Evolutionary conservation across 2,329 filamentous ascomycete genomes (phyloP), one percentile per base, ranked within the genome.

Genomic region (Amesomyces nigricolor): DNA sequence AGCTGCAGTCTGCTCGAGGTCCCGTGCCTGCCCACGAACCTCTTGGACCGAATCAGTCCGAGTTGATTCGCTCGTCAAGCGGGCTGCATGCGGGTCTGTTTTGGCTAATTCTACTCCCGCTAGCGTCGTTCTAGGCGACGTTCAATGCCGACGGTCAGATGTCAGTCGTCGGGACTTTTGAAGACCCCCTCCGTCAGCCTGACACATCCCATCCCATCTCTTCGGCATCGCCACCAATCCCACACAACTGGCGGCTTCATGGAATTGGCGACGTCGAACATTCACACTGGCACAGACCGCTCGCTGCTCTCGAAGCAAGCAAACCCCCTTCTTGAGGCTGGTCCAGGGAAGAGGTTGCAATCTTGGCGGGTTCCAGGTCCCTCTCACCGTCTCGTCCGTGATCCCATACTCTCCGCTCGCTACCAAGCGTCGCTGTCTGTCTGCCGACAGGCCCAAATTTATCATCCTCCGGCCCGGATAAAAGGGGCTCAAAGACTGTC

Each of bases 41-140:
- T 43, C 16, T 26, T 38, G 17, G 29, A 11, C 30, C 22, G 43
- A 7, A 11, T 29, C n/a, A 14, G 14, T 13, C 8, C 19, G 32
- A 22, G 40, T 16, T 53, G 56, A 56, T 60, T 60, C 52, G 56
- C 29, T 29, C 32, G 11, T 56, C 42, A 37, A 10, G 26, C 16
- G 4, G n/a, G 43, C 35, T 30, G 29, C 47, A 26, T 45, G 47
- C 44, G 49, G 50, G 56, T 39, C 53, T 32, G 47, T 56, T 62
- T 53, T 61, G 55, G 51, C 55, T 58, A 53, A 59, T 57, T 60
- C 51, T 35, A 47, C 53, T 38, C 45, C 51, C 54, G 39, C 46
- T 29, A 35, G 32, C 40, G 30, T 42, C 43, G 53, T 38, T 53
- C 32, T 35, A 7, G 32, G 32, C 32, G 11, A 13, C 32, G 11